Conservation (phyloP, 2,329 filamentous ascomycete species). For the Apiospora marii region DNA sequence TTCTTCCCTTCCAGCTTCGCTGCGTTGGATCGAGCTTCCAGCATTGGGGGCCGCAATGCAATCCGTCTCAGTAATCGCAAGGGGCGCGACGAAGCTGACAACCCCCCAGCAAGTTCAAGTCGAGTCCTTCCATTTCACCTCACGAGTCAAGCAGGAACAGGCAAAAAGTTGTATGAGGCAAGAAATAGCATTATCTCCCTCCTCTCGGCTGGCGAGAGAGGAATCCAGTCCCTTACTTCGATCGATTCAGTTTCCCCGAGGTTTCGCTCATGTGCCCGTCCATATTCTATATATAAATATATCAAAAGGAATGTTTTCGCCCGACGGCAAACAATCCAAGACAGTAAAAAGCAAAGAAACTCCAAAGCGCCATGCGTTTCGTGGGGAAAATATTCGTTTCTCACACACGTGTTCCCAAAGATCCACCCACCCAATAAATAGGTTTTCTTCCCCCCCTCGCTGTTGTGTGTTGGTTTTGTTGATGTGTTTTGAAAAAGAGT, state of each 20-base stretch:
- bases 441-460: neutral
- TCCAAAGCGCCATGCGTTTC: slow-evolving; percentile 14
- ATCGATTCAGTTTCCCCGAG: neutral
- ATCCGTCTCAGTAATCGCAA: too few species aligned
- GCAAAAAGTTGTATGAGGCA: neutral
- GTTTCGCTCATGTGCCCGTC: neutral
- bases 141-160: neutral
- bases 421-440: neutral
- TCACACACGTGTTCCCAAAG: neutral
- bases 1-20: too few species aligned
- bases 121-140: neutral
- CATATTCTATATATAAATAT: slow-evolving; percentile 15
- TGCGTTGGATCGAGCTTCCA: too few species aligned
- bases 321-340: slow-evolving; percentile 1
- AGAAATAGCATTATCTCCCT: slow-evolving; percentile 9
- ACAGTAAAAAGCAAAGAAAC: neutral
- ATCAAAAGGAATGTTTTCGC: neutral
- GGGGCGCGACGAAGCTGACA: too few species aligned
- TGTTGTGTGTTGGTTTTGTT: neutral
- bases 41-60: too few species aligned
- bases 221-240: slow-evolving; percentile 6
- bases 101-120: neutral
- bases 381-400: neutral
- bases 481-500: neutral
- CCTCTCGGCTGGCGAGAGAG: slow-evolving; percentile 10